phyloP scores from a whole-genome alignment of 1,284 basidiomycete species.

The Neonothopanus nambi region DNA sequence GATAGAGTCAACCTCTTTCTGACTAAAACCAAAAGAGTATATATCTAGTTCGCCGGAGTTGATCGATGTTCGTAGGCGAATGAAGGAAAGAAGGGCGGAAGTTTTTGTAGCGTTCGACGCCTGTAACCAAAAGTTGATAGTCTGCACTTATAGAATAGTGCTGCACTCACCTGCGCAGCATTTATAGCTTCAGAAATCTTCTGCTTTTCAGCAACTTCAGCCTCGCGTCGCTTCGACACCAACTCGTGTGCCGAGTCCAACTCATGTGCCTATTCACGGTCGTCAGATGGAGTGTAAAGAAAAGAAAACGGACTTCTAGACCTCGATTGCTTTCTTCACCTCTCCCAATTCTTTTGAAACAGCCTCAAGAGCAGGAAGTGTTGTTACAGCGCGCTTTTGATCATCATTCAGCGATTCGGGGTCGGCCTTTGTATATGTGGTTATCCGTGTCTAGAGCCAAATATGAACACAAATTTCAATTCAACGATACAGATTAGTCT shows the following conservation, averaged over 20 bases:
- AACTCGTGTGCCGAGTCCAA: conserved; percentile 59
- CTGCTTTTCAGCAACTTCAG: conserved; percentile 53
- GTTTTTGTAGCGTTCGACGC: conserved; percentile 38
- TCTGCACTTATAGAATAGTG: not conserved
- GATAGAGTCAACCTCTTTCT: conserved; percentile 55
- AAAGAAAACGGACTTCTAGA: conserved; percentile 31
- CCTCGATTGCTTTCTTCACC: conserved; percentile 80
- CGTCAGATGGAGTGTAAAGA: not conserved
- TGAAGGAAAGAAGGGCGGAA: conserved; percentile 60
- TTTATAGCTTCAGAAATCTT: conserved; percentile 56
- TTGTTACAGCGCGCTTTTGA: conserved; percentile 71
- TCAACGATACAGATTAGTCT: conserved; percentile 7
- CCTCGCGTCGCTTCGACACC: conserved; percentile 51
- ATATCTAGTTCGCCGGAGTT: conserved; percentile 45
- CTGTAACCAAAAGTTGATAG: conserved; percentile 29
- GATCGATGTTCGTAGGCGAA: conserved; percentile 64
- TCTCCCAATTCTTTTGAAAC: conserved; percentile 79
- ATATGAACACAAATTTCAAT: conserved; percentile 11
- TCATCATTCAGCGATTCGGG: conserved; percentile 79
- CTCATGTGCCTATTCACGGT: conserved; percentile 53
- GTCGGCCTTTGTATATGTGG: conserved; percentile 65
- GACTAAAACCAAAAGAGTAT: conserved; percentile 45
- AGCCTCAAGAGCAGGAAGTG: conserved; percentile 73
- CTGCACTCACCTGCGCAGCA: conserved; percentile 54
- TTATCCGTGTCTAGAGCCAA: conserved; percentile 62